These are phyloP conservation scores for Metschnikowia lachancei DNA, from an alignment of 805 yeast species.

Conservation along the genomic window DNA sequence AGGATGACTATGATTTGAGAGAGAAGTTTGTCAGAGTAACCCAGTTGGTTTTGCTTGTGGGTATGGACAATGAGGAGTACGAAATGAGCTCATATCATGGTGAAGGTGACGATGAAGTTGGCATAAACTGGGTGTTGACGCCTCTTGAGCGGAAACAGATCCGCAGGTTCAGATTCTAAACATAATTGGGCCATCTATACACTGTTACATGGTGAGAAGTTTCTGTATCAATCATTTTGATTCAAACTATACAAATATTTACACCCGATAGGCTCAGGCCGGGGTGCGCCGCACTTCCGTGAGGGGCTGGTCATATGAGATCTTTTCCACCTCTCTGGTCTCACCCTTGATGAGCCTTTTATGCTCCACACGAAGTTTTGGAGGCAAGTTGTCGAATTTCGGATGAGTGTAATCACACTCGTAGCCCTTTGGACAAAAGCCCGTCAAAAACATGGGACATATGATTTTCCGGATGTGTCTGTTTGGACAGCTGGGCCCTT, in stretches of 20 bases:
- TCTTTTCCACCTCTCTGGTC: conserved; percentile 21
- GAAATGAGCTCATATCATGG: conserved; percentile 32
- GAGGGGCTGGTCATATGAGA: conserved; percentile 22
- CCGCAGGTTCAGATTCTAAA: conserved; percentile 52
- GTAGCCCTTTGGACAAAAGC: conserved; percentile 90
- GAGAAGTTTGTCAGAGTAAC: conserved; percentile 79
- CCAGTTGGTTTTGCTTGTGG: conserved; percentile 77
- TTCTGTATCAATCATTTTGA: background rate
- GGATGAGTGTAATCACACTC: conserved; percentile 84
- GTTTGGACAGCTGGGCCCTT: conserved; percentile 81
- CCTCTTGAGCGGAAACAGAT: conserved; percentile 70
- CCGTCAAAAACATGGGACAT: conserved; percentile 80
- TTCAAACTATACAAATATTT: conserved; percentile 1
- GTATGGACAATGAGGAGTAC: conserved; percentile 68
- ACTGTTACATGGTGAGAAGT: too few relatives aligned
- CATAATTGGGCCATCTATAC: too few relatives aligned
- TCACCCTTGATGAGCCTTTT: conserved; percentile 20
- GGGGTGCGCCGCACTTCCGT: conserved; percentile 16
- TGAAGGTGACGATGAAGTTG: conserved; percentile 28
- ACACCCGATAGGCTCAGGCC: background rate
- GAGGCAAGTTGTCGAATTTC: conserved; percentile 54
- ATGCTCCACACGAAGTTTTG: conserved; percentile 21
- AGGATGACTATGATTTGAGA: conserved; percentile 67
- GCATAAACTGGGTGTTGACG: conserved; percentile 68
- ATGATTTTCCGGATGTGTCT: conserved; percentile 74